Evolutionary conservation across 2,329 filamentous ascomycete genomes (phyloP).

Genomic region (Botrytis byssoidea): DNA sequence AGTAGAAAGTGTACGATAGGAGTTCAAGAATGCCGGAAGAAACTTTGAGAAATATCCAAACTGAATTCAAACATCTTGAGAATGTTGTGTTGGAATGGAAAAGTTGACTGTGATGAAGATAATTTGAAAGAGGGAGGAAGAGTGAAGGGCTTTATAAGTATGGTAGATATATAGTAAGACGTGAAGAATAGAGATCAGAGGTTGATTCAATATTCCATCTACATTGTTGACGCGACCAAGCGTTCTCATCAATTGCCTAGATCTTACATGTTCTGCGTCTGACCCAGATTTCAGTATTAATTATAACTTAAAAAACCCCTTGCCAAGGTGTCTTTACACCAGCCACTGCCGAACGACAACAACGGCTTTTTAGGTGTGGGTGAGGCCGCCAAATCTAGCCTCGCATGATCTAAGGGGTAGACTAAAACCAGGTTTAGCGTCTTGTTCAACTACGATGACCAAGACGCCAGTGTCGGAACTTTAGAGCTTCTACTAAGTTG

Average conservation of each 20-base stretch:
- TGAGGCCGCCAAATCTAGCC: not conserved
- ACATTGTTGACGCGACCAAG: not conserved
- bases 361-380: not conserved
- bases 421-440: not conserved
- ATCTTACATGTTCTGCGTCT: not conserved
- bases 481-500: not conserved
- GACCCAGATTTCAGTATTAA: too few relatives aligned
- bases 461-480: not conserved
- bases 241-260: not conserved
- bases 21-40: not conserved
- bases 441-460: not conserved
- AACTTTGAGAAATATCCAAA: not conserved
- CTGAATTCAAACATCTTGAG: not conserved
- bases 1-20: not conserved
- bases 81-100: too few relatives aligned
- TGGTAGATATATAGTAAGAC: not conserved
- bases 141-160: not conserved
- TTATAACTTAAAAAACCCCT: not conserved
- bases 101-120: not conserved
- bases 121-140: too few relatives aligned
- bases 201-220: not conserved
- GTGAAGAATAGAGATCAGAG: not conserved
- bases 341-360: not conserved
- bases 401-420: not conserved
- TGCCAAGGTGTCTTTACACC: not conserved